Base-by-base conservation (phyloP, 2,329 filamentous ascomycete genomes). In the Bipolaris oryzae region DNA sequence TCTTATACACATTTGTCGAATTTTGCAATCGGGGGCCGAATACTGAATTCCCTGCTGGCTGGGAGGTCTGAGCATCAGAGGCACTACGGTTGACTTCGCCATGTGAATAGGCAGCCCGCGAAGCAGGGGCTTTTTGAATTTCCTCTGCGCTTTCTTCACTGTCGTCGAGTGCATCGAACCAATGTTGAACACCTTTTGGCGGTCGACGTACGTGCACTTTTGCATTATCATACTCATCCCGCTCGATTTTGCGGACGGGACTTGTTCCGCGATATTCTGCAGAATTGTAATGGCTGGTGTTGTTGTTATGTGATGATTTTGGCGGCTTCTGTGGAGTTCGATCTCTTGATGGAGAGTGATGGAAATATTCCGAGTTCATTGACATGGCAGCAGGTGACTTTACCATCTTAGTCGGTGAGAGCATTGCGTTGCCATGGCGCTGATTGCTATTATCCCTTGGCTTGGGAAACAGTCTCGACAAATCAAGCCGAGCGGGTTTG, bases 171-270 rank as follows among this genome's bases (percentile, higher is more conserved):
- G 75, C 80, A 53, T 82, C 80, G 54, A 82, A 82, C 80, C 80
- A 82, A 57, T 82, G 78, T 57, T 81, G 73, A 25, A 81, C 79
- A 7, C 80, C 80, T 46, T 77, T 79, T 4, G 80, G 80, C 15
- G 80, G 80, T 33, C 79, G 71, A 34, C 78, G 73, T 16, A 81
- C 75, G 53, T 82, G 75, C 23, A 78, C 73, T 66, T 82, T 82
- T 52, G 79, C 74, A 62, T 73, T 78, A 57, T 81, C 79, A 61
- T 76, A 79, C 35, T 74, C 69, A 45, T 79, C 77, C 25, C 72
- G 72, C 52, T 71, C 66, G 58, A 70, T 53, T 35, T 68, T 58
- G 48, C 72, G 67, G 23, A 63, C 60, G 10, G 70, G 72, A 46
- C 68, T 73, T 11, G 46, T 57, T 2, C 67, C 58, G 4, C 50